Evolutionary conservation across 257 asterid genomes (phyloP).

Genomic region (Solanum appendiculatum): DNA sequence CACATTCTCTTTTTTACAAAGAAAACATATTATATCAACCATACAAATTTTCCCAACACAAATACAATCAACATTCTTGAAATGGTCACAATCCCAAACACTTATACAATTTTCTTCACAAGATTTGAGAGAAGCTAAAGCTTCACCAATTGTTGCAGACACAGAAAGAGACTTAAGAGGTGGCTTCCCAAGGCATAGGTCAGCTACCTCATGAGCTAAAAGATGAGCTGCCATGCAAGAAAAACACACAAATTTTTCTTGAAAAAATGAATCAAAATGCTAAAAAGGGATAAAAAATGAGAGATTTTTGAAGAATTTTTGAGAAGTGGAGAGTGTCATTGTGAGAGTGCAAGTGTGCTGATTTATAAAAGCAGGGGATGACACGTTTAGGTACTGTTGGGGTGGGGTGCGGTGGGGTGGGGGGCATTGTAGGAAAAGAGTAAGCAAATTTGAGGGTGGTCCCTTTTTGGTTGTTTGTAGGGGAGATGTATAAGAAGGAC

Average conservation of each 20-base stretch:
- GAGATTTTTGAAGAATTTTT: background rate
- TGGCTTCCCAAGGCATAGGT: slow-evolving; percentile 91
- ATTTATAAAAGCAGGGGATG: background rate
- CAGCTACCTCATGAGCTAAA: slow-evolving; percentile 61
- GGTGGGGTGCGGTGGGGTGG: rapidly evolving
- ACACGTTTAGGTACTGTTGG: background rate
- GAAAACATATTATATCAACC: slow-evolving; percentile 69
- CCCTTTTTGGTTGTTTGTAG: background rate
- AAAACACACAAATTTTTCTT: background rate
- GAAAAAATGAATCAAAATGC: background rate
- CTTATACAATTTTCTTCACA: slow-evolving; percentile 37
- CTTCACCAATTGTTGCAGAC: slow-evolving; percentile 53
- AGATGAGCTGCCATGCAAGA: slow-evolving; percentile 63
- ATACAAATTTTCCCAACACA: slow-evolving; percentile 74
- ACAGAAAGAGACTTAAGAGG: slow-evolving; percentile 60
- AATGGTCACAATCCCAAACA: slow-evolving; percentile 76
- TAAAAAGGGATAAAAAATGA: background rate
- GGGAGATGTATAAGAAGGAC: background rate
- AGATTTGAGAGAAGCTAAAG: slow-evolving; percentile 49
- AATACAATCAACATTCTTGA: slow-evolving; percentile 16
- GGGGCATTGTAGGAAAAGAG: no score
- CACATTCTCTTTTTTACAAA: slow-evolving; percentile 46
- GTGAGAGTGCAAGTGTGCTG: background rate
- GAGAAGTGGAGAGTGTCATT: background rate
- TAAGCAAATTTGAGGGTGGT: background rate